Percentiles rank a stretch among this genome's conserved stretches.
phyloP scores from a whole-genome alignment of 805 yeast genomes.

The Nematodospora valgi region DNA sequence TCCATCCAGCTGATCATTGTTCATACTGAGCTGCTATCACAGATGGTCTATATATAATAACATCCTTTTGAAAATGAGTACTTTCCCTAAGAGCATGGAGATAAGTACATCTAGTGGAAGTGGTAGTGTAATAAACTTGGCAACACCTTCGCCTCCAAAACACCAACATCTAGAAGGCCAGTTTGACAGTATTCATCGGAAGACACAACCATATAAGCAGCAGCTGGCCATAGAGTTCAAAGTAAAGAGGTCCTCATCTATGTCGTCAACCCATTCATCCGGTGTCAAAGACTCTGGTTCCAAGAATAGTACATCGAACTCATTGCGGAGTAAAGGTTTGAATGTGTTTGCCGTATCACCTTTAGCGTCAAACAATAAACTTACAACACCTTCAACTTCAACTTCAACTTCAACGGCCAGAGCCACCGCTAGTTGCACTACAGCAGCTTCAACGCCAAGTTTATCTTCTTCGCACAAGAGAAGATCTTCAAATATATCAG shows the following conservation, averaged over 20 bases:
- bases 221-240: conserved; percentile 1
- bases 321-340: conserved; percentile 27
- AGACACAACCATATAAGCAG: conserved; percentile 5
- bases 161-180: not conserved
- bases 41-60: too few relatives aligned
- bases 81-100: too few relatives aligned
- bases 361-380: conserved; percentile 5
- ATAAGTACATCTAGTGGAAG: too few relatives aligned
- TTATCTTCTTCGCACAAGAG: conserved; percentile 3
- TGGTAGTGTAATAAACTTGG: too few relatives aligned
- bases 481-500: conserved; percentile 3
- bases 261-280: conserved; percentile 3
- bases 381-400: not conserved
- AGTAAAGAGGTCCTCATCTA: conserved; percentile 4
- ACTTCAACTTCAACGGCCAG: not conserved
- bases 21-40: too few relatives aligned
- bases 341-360: conserved; percentile 32
- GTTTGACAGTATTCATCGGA: conserved; percentile 2
- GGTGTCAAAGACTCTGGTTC: not conserved
- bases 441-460: not conserved
- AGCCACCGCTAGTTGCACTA: not conserved
- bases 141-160: conserved; percentile 4
- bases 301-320: not conserved
- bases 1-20: too few relatives aligned
- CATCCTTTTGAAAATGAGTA: too few relatives aligned